Base-by-base conservation (phyloP, 2,329 filamentous ascomycete genomes). In the Aspergillus viridinutans region DNA sequence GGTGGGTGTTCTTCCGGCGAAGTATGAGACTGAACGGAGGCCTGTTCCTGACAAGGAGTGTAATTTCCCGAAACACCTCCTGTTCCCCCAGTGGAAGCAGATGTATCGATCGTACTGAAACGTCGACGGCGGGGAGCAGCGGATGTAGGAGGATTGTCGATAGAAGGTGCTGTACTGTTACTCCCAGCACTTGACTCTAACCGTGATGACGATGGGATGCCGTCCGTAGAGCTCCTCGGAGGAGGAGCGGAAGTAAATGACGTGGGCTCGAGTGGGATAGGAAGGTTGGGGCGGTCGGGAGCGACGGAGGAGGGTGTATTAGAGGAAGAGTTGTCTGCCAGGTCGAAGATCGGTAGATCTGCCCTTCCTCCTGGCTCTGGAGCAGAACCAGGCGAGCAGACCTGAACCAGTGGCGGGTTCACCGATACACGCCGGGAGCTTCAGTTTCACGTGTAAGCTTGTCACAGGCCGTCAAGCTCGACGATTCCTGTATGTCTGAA, bases 291-390 rank as follows among this genome's bases (percentile, higher is more conserved):
- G 80, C 82, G 76, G 85, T 86, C 87, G 84, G 87, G 78, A 80
- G 81, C 80, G 84, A 81, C 79, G 82, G 82, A 83, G 82, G 83
- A 79, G 76, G 77, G 74, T 75, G 72, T 74, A 73, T 77, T 75
- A 72, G 77, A 78, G 76, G 83, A 78, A 73, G 71, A 79, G 80
- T 85, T 83, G 84, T 88, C 83, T 83, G 87, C 88, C 88, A 90
- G 87, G 82, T 85, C 87, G 85, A 85, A 78, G 75, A 75, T 77
- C 78, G 62, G 50, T 77, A 66, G 67, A 69, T 67, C 67, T 75
- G 74, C 73, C 69, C 69, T 71, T 67, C 69, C 65, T 62, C 70
- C 74, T 73, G 73, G 74, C 72, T 76, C 74, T 71, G 66, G 64
- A 59, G 51, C 62, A 75, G 74, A 76, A 77, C 74, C 74, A 76